Evolutionary conservation across 2,329 filamentous ascomycete genomes (phyloP).

Genomic region (Exophiala phaeomuriformis): DNA sequence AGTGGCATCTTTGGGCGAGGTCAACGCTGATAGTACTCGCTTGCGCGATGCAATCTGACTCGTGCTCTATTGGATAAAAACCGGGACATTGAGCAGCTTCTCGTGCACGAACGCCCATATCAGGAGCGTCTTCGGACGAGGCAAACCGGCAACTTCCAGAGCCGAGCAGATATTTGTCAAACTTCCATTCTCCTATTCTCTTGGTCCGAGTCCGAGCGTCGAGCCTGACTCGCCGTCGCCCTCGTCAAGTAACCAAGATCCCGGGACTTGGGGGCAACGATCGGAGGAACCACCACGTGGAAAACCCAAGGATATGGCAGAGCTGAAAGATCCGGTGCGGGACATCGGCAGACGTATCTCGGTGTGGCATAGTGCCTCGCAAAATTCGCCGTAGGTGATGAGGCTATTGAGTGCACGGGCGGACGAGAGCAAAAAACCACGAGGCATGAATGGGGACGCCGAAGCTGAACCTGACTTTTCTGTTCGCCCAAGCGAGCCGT

Average conservation of each 20-base stretch:
- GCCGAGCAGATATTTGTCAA: not conserved
- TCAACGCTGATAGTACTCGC: too few relatives aligned
- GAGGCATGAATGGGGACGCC: not conserved
- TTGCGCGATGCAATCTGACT: too few relatives aligned
- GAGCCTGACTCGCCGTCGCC: not conserved
- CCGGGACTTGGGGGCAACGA: not conserved
- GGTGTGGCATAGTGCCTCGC: slow-evolving; percentile 3
- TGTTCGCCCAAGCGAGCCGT: not conserved
- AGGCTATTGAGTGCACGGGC: slow-evolving; percentile 6
- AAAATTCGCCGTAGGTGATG: not conserved
- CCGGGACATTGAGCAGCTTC: not conserved
- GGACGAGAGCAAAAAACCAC: not conserved
- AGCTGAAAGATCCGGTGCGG: not conserved
- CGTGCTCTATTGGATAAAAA: too few relatives aligned
- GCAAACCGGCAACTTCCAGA: not conserved
- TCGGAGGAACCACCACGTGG: not conserved
- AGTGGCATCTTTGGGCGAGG: too few relatives aligned
- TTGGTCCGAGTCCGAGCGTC: not conserved
- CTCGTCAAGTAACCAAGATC: not conserved
- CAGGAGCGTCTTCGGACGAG: not conserved
- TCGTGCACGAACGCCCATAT: not conserved
- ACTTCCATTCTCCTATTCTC: not conserved
- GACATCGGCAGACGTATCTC: slow-evolving; percentile 1
- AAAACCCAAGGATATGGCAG: slow-evolving; percentile 4
- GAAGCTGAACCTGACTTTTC: not conserved